Conservation (phyloP, 1,284 basidiomycete genomes). For the Volvariella surrecta region DNA sequence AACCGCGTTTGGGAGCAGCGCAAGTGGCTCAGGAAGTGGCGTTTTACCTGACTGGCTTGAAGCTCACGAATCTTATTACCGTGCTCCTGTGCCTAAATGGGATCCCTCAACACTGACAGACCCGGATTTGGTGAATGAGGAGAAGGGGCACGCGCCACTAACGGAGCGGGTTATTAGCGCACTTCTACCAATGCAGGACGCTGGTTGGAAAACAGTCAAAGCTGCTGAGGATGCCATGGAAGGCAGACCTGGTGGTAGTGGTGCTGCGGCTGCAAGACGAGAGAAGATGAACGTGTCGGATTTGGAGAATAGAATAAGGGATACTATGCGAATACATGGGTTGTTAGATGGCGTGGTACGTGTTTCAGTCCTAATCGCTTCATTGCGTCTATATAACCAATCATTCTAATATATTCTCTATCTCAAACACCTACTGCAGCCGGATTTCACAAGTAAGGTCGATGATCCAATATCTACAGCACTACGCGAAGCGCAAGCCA, state of each 20-base stretch:
- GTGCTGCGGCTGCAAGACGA: conserved; percentile 59
- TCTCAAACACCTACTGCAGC: conserved; percentile 32
- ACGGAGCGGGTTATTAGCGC: conserved; percentile 78
- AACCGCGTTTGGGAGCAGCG: conserved; percentile 21
- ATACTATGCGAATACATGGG: conserved; percentile 67
- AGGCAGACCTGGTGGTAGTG: conserved; percentile 64
- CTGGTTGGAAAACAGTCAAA: conserved; percentile 67
- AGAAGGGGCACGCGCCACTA: conserved; percentile 69
- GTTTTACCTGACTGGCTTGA: conserved; percentile 30
- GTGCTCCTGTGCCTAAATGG: conserved; percentile 51
- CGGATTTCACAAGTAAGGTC: conserved; percentile 68
- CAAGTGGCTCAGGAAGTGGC: conserved; percentile 19
- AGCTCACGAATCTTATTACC: conserved; percentile 24
- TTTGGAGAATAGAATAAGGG: conserved; percentile 58
- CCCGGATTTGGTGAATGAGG: conserved; percentile 53
- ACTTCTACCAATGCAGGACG: conserved; percentile 58
- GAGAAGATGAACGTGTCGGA: conserved; percentile 68
- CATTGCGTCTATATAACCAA: too few species aligned
- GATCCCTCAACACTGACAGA: conserved; percentile 67
- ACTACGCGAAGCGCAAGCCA: conserved; percentile 81
- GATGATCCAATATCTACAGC: conserved; percentile 93
- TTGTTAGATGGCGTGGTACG: conserved; percentile 50
- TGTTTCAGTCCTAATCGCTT: too few species aligned
- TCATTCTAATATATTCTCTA: background rate
- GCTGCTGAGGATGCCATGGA: conserved; percentile 79